A percentile compares a stretch with the other conserved stretches of the same genome.
These are phyloP conservation scores for Galerina marginata DNA, from an alignment of 768 basidiomycete genomes.

Conservation along the genomic window DNA sequence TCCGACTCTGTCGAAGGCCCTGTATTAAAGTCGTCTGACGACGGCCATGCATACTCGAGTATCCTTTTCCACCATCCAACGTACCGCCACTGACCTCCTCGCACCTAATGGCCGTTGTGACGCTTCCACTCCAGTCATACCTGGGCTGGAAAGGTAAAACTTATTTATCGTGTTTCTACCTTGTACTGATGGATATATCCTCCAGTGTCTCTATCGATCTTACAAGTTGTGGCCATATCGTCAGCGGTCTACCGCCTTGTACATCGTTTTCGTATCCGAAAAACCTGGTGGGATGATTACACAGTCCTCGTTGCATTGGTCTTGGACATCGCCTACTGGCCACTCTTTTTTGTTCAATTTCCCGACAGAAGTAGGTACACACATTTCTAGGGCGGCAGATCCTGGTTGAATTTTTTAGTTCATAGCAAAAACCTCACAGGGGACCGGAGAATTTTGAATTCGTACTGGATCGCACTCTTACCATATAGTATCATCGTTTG, in stretches of 20 bases:
- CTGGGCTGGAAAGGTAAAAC: constrained; percentile 15
- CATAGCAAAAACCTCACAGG: too few relatives aligned
- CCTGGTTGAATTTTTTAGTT: too few relatives aligned
- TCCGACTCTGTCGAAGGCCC: too few relatives aligned
- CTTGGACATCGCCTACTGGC: constrained; percentile 21
- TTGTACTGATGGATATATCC: not conserved
- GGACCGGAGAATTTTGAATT: not conserved
- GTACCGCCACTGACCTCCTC: too few relatives aligned
- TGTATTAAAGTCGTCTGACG: too few relatives aligned
- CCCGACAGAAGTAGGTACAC: not conserved
- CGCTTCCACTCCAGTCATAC: constrained; percentile 6
- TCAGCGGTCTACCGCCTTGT: constrained; percentile 21
- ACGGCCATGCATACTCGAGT: too few relatives aligned
- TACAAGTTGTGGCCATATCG: constrained; percentile 22
- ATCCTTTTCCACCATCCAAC: too few relatives aligned
- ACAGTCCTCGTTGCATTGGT: constrained; percentile 17
- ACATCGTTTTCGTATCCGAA: constrained; percentile 18
- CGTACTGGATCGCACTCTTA: not conserved
- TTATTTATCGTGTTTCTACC: not conserved
- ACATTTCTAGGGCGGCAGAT: too few relatives aligned
- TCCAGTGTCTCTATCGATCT: constrained; percentile 11
- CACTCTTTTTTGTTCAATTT: not conserved
- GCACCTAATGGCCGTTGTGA: too few relatives aligned
- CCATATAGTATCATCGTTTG: not conserved
- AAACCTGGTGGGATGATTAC: constrained; percentile 31